Base-by-base conservation (phyloP, 768 basidiomycete genomes). In the Lentinula sp. region DNA sequence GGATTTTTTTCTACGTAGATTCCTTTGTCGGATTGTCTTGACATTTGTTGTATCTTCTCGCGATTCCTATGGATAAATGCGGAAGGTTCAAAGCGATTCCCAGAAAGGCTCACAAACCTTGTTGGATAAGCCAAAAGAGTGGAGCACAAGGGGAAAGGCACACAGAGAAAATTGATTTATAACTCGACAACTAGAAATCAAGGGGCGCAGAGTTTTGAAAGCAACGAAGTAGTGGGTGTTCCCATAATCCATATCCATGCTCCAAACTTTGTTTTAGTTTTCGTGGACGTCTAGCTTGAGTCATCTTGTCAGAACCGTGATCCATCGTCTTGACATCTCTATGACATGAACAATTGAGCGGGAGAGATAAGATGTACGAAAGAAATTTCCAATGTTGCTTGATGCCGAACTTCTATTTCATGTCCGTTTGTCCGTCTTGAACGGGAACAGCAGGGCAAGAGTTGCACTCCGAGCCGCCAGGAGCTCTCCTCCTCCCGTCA, bases 31-130 rank as follows among this genome's bases (percentile, higher is more conserved):
- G 36, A 5, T 39, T 36, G 12, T 37, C 28, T 9, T 37, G 18
- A n/a, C 53, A 39, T 39, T 54, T 18, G n/a, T 6, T 36, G 13
- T 33, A 8, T 53, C 20, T 50, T 53, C 48, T 28, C 48, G 48
- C 48, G 48, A 50, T 9, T 50, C 15, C 23, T 50, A 15, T 51
- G 28, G 50, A 51, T 51, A 51, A 33, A 51, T 51, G 6, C 32
- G 53, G 53, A 54, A 54, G 37, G 53, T 54, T 54, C 53, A 54
- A 54, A 54, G 53, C 53, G 6, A 18, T 54, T 36, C 18, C 53
- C 15, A n/a, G 37, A 37, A 18, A 18, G 53, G 37, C 9, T 12
- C 10, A 18, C 37, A 39, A 54, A 35, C 36, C 20, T 54, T 54
- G 35, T 54, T 37, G n/a, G 15, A 41, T 39, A 20, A 36, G 18